Base-by-base conservation (phyloP, 176 grass and related monocot species). In the Musa troglodytarum region DNA sequence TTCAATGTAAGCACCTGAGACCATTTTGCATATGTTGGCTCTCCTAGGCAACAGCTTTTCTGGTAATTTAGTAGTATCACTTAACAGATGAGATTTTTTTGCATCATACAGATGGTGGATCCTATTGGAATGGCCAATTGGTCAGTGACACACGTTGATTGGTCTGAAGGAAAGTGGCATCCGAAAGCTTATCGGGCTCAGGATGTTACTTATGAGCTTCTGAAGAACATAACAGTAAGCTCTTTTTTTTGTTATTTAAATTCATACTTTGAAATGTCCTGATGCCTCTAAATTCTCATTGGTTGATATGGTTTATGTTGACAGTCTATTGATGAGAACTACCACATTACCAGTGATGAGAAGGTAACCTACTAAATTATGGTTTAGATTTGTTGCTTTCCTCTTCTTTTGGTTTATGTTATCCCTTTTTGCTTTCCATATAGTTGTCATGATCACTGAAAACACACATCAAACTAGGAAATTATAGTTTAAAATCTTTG, bases 81-180 rank as follows among this genome's bases (percentile, higher is more conserved):
- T 14, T 16, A 57, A 25, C 26, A 54, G 22, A 6, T 57, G 64
- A 14, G 13, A 29, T 65, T 53, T 65, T 52, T 77, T 49, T 53
- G 5, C 15, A 43, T 69, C 19, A 20, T 55, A 1, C 70, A 99
- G 95, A 94, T 99, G 90, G 80, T 99, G 68, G 88, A 99, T 89
- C 88, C 95, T 65, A 78, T 81, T 82, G 90, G 95, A 73, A 99
- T 94, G 72, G 66, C 95, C 55, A 94, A 99, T 86, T 99, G 95
- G 95, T 94, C 95, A 1, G 86, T 89, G 72, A 99, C 95, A 72
- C 82, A 99, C 83, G 95, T 99, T 71, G 95, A 99, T 78, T 99
- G 95, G 95, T 99, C 95, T 4, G 95, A 94, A 76, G 84, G 84
- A 63, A 99, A 99, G 84, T 99, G 95, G 95, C 95, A 99, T 87